phyloP scores from a whole-genome alignment of 129 eudicot genomes.

The Calendula officinalis region DNA sequence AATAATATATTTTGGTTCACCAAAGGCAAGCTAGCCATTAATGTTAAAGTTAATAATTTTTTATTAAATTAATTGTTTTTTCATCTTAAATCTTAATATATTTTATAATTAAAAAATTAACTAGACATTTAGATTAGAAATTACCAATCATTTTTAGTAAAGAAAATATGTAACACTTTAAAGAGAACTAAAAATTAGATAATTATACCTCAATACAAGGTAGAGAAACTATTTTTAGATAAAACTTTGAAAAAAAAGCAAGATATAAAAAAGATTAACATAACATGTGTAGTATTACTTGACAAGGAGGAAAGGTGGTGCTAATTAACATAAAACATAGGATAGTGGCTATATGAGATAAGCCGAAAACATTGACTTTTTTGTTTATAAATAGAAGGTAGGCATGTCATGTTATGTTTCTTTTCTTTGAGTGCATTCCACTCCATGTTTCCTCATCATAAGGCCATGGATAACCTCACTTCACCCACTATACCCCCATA shows the following conservation, averaged over 20 bases:
- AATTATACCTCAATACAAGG: too few species aligned
- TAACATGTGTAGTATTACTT: slow-evolving; percentile 8
- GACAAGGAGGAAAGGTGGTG: slow-evolving; percentile 8
- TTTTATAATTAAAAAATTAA: too few species aligned
- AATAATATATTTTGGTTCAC: too few species aligned
- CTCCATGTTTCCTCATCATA: slow-evolving; percentile 43
- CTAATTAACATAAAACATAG: slow-evolving; percentile 21
- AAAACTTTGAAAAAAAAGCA: slow-evolving; percentile 1
- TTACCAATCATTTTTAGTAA: too few species aligned
- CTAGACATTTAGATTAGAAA: too few species aligned
- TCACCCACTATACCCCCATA: slow-evolving; percentile 34
- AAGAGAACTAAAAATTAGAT: too few species aligned
- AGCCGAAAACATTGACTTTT: slow-evolving; percentile 60
- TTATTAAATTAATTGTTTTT: too few species aligned
- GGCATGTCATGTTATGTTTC: slow-evolving; percentile 40
- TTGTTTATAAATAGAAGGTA: slow-evolving; percentile 17
- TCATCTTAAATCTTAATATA: too few species aligned
- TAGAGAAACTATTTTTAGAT: too few species aligned
- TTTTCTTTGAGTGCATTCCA: slow-evolving; percentile 89
- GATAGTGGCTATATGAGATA: slow-evolving; percentile 8
- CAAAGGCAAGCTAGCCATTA: too few species aligned
- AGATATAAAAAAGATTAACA: slow-evolving; percentile 11
- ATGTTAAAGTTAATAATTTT: too few species aligned
- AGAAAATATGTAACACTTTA: too few species aligned
- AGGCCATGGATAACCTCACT: slow-evolving; percentile 32